Evolutionary conservation across 2,329 filamentous ascomycete species (phyloP).

Genomic region (Fusarium anthophilum): DNA sequence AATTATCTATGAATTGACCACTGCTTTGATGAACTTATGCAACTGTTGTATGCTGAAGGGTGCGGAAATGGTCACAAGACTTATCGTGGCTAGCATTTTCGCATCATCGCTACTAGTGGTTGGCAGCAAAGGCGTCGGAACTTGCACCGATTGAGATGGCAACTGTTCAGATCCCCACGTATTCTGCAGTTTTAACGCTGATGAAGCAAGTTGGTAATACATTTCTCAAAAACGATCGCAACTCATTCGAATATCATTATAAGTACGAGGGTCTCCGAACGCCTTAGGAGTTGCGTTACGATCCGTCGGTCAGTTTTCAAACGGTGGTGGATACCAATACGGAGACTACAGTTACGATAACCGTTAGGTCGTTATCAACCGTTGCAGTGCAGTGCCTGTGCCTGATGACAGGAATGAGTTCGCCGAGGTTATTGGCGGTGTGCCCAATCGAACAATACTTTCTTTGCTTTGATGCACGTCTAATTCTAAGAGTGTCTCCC

Average conservation of each 20-base stretch:
- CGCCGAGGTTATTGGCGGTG: rapidly evolving
- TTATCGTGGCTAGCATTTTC: no score
- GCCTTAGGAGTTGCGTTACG: neutral
- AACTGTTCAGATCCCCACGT: neutral
- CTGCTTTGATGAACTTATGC: no score
- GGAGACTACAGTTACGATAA: neutral
- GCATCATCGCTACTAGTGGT: no score
- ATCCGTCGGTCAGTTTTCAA: no score
- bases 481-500: neutral
- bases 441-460: neutral
- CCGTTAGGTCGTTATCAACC: neutral
- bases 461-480: neutral
- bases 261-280: neutral
- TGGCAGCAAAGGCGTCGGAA: neutral
- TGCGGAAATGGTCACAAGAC: no score
- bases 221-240: neutral
- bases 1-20: no score
- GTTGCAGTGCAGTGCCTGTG: neutral
- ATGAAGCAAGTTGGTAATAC: neutral
- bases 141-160: neutral
- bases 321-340: neutral
- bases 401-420: neutral
- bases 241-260: neutral
- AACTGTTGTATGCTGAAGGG: rapidly evolving
- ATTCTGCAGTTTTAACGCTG: neutral